These are phyloP conservation scores for Backusella psychrophila DNA, from an alignment of 192 early-diverging fungal genomes.

Conservation along the genomic window DNA sequence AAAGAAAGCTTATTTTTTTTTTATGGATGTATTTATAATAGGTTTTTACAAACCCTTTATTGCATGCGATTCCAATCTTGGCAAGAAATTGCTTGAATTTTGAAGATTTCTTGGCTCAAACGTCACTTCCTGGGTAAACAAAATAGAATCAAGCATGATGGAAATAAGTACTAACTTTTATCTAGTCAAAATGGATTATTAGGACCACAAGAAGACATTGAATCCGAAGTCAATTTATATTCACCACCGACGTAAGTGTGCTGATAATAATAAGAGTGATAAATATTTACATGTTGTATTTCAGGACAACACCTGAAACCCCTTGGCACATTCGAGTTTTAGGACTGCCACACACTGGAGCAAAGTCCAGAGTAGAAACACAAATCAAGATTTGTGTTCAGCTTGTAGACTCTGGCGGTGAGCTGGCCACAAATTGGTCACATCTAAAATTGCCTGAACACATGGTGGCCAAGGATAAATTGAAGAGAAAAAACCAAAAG, in stretches of 20 bases:
- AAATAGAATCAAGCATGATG: neutral
- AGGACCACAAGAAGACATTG: conserved; percentile 10
- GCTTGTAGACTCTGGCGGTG: conserved; percentile 55
- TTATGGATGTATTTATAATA: neutral
- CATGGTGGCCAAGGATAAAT: conserved; percentile 67
- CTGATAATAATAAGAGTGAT: neutral
- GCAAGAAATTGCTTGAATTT: conserved; percentile 30
- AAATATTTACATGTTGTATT: too few species aligned
- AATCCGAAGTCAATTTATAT: neutral
- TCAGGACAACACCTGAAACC: conserved; percentile 16
- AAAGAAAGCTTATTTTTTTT: neutral
- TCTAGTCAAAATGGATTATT: neutral
- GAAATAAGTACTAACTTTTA: neutral
- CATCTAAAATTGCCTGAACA: conserved; percentile 73
- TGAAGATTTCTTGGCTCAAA: conserved; percentile 30
- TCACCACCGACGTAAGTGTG: conserved; percentile 15
- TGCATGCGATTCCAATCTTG: conserved; percentile 33
- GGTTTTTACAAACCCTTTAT: conserved; percentile 29
- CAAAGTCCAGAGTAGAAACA: conserved; percentile 80
- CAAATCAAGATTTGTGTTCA: conserved; percentile 81
- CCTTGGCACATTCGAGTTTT: conserved; percentile 33
- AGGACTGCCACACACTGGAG: conserved; percentile 37
- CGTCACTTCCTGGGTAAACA: conserved; percentile 25
- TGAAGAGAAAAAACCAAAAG: conserved; percentile 47
- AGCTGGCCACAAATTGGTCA: conserved; percentile 65